Evolutionary conservation across 2,329 filamentous ascomycete species (phyloP).

Genomic region (Rutstroemia sydowiana): DNA sequence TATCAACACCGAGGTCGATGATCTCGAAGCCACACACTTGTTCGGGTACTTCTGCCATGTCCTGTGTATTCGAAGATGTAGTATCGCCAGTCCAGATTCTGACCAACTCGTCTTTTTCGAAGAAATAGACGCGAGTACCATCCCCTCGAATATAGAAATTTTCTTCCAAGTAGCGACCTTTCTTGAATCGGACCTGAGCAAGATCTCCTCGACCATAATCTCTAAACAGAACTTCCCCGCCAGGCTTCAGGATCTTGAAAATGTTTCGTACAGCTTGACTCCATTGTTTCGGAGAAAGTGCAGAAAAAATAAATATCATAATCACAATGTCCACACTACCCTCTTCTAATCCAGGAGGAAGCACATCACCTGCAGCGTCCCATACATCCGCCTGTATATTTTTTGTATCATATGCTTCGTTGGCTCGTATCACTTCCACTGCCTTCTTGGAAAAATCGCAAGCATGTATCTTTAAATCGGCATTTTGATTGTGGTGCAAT

Average conservation of each 20-base stretch:
- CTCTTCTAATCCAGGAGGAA: conserved; percentile 71
- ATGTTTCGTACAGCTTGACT: conserved; percentile 73
- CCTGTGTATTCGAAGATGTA: conserved; percentile 8
- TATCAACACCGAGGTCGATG: conserved; percentile 73
- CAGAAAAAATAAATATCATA: conserved; percentile 96
- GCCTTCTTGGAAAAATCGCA: conserved; percentile 96
- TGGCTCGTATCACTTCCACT: conserved; percentile 81
- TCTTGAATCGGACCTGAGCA: conserved; percentile 94
- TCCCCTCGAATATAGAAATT: conserved; percentile 97
- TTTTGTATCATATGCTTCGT: conserved; percentile 65
- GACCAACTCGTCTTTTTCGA: conserved; percentile 76
- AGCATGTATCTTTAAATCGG: conserved; percentile 74
- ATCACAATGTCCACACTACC: conserved; percentile 85
- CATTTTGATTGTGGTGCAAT: conserved; percentile 75
- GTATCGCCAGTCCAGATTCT: conserved; percentile 62
- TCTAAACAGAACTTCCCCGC: conserved; percentile 88
- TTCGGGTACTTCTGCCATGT: conserved; percentile 10
- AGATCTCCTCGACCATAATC: conserved; percentile 95
- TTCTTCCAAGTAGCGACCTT: conserved; percentile 86
- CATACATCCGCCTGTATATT: conserved; percentile 86
- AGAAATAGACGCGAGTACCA: conserved; percentile 95
- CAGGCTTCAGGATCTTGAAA: conserved; percentile 75
- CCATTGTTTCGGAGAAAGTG: conserved; percentile 82
- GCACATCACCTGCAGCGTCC: conserved; percentile 68
- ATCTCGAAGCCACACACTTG: conserved; percentile 52